Base-by-base conservation (phyloP, 139 green algal species). In the Chlorella vulgaris region DNA sequence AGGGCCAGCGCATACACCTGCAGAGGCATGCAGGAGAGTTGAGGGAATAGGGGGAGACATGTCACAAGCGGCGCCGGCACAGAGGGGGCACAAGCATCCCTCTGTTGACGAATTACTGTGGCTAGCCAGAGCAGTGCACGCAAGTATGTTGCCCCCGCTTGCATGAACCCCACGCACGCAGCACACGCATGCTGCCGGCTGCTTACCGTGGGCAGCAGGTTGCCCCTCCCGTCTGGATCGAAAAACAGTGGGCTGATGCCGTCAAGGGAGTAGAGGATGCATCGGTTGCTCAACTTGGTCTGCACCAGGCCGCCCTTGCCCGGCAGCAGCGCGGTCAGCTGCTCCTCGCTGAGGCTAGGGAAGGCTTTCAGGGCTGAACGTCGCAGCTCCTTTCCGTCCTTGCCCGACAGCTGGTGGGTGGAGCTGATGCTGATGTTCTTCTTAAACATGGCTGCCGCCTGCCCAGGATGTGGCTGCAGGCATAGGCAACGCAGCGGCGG, bases 231-330 rank as follows among this genome's bases (percentile, higher is more conserved):
- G 15, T 74, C 83, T 6, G 84, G 84, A 33, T 88, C 84, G 39
- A 88, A 88, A 39, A 88, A 86, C 15, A 85, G 60, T 29, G 84
- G 84, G 35, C 74, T 66, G 36, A 78, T 79, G 31, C 82, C 84
- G 1, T 83, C 74, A 15, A 69, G 28, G 1, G 62, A 63, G 42
- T 86, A 88, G 29, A 88, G 74, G 28, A 80, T 10, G 28, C 40
- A 75, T 19, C 81, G 62, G 55, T 81, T 86, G 39, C 21, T 76
- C 26, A 88, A 29, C 79, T 86, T 86, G 39, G 74, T 51, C 29
- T 69, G 50, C 21, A 53, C 58, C 8, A 88, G 38, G 24, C 28
- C 65, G 8, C 33, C 15, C 53, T 85, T 83, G 74, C 40, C 38
- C 15, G 84, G 80, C n/a, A 85, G 70, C 26, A 88, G 80, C n/a